Percentiles rank a stretch among this genome's conserved stretches.
phyloP scores from a whole-genome alignment of 257 asterid genomes.

The Buddleja alternifolia region DNA sequence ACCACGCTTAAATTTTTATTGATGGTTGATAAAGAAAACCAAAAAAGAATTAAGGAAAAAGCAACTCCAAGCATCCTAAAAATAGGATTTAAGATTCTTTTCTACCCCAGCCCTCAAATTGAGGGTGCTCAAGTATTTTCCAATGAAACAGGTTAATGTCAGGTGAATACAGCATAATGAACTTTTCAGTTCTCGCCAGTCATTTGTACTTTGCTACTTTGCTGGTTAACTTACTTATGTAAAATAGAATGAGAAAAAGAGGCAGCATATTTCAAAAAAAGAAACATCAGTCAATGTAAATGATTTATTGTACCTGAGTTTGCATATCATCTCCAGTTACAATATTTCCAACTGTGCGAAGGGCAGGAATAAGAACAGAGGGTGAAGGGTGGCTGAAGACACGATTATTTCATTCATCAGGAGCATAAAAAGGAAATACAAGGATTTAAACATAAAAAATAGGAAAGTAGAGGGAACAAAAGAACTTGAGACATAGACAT shows the following conservation, averaged over 20 bases:
- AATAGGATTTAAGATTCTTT: background rate
- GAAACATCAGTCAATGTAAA: background rate
- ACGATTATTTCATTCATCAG: slow-evolving; percentile 25
- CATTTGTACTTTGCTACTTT: background rate
- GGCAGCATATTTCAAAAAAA: background rate
- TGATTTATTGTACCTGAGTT: slow-evolving; percentile 63
- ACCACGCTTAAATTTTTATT: too few relatives aligned
- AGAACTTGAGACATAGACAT: background rate
- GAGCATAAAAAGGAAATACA: background rate
- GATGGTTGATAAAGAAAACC: slow-evolving; percentile 8
- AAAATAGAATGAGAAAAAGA: background rate
- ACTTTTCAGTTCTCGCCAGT: slow-evolving; percentile 2
- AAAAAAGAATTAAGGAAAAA: background rate
- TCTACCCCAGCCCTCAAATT: background rate
- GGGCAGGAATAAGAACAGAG: slow-evolving; percentile 89
- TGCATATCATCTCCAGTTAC: slow-evolving; percentile 95
- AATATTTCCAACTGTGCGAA: slow-evolving; percentile 89
- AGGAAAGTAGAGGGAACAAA: too few relatives aligned
- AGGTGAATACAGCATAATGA: background rate
- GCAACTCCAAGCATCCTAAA: background rate
- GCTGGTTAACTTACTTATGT: background rate
- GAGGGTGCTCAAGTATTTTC: background rate
- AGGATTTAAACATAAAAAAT: background rate
- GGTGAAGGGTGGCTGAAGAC: slow-evolving; percentile 75
- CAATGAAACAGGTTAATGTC: background rate